phyloP scores from a whole-genome alignment of 768 basidiomycete genomes.

The Lactarius trivialis region DNA sequence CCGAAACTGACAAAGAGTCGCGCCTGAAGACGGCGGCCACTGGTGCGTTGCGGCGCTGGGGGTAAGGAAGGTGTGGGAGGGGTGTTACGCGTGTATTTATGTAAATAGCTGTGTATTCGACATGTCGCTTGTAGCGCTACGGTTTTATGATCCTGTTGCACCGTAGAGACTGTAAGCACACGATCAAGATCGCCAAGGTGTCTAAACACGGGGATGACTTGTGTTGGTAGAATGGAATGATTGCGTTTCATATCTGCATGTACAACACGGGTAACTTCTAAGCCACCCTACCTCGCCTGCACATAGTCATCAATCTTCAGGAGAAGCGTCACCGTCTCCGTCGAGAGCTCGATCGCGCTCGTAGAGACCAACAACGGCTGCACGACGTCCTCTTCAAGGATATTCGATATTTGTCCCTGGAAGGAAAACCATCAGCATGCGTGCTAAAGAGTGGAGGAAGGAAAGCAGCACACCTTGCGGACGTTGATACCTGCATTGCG shows the following conservation, averaged over 20 bases:
- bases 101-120: constrained; percentile 6
- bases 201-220: neutral
- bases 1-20: constrained; percentile 32
- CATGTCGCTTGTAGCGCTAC: constrained; percentile 20
- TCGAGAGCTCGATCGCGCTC: constrained; percentile 89
- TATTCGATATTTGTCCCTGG: constrained; percentile 94
- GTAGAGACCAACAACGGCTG: constrained; percentile 94
- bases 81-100: neutral
- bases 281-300: constrained; percentile 51
- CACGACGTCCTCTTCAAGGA: constrained; percentile 94
- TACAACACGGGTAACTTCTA: constrained; percentile 6
- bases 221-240: constrained; percentile 2
- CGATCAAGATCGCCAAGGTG: neutral
- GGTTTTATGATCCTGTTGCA: neutral
- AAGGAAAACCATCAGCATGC: neutral
- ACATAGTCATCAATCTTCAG: constrained; percentile 95
- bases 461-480: constrained; percentile 60
- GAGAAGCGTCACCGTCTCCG: constrained; percentile 95
- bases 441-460: neutral
- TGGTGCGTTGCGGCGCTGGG: constrained; percentile 31
- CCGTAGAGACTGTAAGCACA: constrained; percentile 2
- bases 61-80: neutral
- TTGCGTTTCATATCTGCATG: neutral
- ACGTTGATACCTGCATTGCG: constrained; percentile 96
- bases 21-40: constrained; percentile 37